phyloP scores from a whole-genome alignment of 352 stramenopile genomes.

The Aphanomyces cochlioides region DNA sequence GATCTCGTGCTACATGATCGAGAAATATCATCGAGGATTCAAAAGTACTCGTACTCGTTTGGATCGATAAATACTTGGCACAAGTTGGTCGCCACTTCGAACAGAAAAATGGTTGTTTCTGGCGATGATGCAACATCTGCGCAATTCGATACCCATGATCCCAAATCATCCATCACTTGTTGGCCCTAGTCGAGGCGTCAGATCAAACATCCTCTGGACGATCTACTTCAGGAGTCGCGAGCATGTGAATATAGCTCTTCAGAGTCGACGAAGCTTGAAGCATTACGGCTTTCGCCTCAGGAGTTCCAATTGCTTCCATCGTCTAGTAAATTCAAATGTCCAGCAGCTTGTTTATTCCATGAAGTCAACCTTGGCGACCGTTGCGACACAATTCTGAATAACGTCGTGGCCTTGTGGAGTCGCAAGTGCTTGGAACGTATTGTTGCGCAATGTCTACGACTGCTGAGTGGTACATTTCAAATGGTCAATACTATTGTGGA shows the following conservation, averaged over 20 bases:
- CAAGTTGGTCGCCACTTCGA: slow-evolving; percentile 68
- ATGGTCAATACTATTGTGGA: slow-evolving; percentile 36
- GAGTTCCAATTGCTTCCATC: slow-evolving; percentile 65
- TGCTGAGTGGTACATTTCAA: too few relatives aligned
- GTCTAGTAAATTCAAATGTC: neutral
- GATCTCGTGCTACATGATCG: neutral
- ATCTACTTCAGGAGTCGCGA: slow-evolving; percentile 45
- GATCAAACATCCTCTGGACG: neutral
- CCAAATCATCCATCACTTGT: slow-evolving; percentile 49
- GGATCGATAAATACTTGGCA: slow-evolving; percentile 39
- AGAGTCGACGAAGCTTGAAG: slow-evolving; percentile 57
- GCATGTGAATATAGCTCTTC: slow-evolving; percentile 70
- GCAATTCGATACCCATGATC: slow-evolving; percentile 50
- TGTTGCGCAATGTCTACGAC: slow-evolving; percentile 41
- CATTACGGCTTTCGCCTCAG: slow-evolving; percentile 62
- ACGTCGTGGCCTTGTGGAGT: slow-evolving; percentile 56
- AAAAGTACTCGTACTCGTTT: neutral
- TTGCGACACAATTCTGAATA: slow-evolving; percentile 59
- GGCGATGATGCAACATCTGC: slow-evolving; percentile 60
- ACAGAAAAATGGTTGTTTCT: slow-evolving; percentile 69
- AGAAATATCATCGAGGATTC: neutral
- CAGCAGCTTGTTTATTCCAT: too few relatives aligned
- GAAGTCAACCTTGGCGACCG: slow-evolving; percentile 43
- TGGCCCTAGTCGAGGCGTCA: slow-evolving; percentile 34
- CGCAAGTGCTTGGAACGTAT: slow-evolving; percentile 48